Conservation (phyloP, 768 basidiomycete species). For the Boletus edulis region DNA sequence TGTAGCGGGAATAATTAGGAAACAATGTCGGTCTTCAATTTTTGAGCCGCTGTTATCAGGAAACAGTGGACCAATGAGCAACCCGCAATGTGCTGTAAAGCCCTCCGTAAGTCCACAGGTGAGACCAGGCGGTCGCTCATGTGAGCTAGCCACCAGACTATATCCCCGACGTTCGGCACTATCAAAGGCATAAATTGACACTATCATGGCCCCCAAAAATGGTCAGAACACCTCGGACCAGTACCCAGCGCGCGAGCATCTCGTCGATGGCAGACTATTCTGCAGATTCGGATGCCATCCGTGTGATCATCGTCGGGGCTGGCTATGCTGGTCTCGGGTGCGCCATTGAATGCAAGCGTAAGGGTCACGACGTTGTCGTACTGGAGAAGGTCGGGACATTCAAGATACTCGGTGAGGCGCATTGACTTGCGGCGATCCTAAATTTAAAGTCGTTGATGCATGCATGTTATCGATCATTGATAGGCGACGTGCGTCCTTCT, state of each 20-base stretch:
- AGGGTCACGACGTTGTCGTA: constrained; percentile 27
- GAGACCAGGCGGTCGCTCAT: too few species aligned
- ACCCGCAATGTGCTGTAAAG: background rate
- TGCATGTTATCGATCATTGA: background rate
- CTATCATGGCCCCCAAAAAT: background rate
- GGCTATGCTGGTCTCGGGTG: constrained; percentile 30
- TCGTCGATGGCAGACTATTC: background rate
- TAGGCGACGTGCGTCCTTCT: background rate
- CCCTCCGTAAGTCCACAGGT: too few species aligned
- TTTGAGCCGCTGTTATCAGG: too few species aligned
- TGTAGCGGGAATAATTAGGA: too few species aligned
- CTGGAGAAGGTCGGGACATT: constrained; percentile 23
- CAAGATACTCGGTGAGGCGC: constrained; percentile 14
- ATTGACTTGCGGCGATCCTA: background rate
- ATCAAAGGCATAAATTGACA: background rate
- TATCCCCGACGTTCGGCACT: background rate
- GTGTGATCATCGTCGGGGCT: constrained; percentile 23
- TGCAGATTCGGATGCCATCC: background rate
- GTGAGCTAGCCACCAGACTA: background rate
- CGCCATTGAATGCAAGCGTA: constrained; percentile 26
- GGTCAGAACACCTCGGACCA: background rate
- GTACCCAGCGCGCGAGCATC: background rate
- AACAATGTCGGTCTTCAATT: too few species aligned
- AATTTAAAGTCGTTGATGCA: background rate
- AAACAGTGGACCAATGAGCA: too few species aligned